Base-by-base conservation (phyloP, 345 rosid genomes). In the Firmiana major region DNA sequence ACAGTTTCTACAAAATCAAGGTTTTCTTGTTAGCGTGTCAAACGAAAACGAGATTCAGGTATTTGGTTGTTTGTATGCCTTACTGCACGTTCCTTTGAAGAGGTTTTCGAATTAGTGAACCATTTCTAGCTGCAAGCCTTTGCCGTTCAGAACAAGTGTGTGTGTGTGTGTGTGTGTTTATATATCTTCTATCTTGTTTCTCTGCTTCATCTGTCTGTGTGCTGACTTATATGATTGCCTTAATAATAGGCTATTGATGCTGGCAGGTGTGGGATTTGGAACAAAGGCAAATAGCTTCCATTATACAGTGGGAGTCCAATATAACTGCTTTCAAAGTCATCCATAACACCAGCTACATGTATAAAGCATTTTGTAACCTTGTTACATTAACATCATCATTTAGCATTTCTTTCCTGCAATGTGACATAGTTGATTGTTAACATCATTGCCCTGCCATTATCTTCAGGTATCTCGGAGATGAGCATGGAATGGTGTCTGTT, bases 181-280 rank as follows among this genome's bases (percentile, higher is more conserved):
- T n/a, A n/a, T 15, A 21, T 51, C 15, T 81, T 17, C 51, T 64
- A 40, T 71, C 43, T 83, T 16, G 46, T 77, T 15, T 59, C 31
- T 55, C 9, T 34, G 11, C 31, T 6, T 65, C 70, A 28, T 46
- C 51, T 15, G 38, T 46, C 51, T 15, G 38, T 26, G 11, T 49
- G 53, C 71, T 26, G 12, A 53, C 72, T 22, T 55, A 48, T 36
- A 64, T 45, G 12, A 71, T 73, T 76, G 83, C 69, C 28, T 76
- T 28, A 73, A 75, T 74, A 76, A 77, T 79, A 74, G 73, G 65
- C 60, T 74, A 34, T 43, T 77, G 77, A 53, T 79, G 54, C 79
- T 84, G 74, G 64, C 87, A 94, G 98, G 97, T 94, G 38, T 94
- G 97, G 98, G 87, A 92, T 84, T 83, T 92, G 83, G 92, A 89